Percentiles rank a stretch among this genome's conserved stretches.
Evolutionary conservation across 257 asterid species (phyloP).

Genomic region (Jaltomata sinuosa): DNA sequence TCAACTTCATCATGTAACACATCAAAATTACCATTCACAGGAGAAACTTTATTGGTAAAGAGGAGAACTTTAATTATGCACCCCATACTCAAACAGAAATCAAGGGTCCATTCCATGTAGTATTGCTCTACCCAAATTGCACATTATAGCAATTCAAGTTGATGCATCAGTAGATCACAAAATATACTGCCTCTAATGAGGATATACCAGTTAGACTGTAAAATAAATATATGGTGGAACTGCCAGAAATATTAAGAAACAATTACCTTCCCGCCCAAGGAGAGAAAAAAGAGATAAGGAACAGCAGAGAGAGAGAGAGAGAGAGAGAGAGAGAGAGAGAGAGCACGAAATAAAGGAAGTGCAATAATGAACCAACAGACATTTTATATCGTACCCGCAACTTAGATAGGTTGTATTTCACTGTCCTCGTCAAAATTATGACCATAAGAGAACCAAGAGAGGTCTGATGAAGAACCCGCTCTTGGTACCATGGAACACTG

Average conservation of each 20-base stretch:
- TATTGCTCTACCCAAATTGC: background rate
- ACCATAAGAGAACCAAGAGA: constrained; percentile 77
- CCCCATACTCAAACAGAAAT: background rate
- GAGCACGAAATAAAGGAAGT: background rate
- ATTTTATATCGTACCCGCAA: constrained; percentile 41
- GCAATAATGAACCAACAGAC: background rate
- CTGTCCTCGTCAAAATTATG: constrained; percentile 65
- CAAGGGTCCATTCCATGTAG: background rate
- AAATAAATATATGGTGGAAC: background rate
- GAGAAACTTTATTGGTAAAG: background rate
- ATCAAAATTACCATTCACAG: background rate
- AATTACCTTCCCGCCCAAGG: background rate
- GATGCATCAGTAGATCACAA: background rate
- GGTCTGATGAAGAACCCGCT: constrained; percentile 42
- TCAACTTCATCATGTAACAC: background rate
- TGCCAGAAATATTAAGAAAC: background rate
- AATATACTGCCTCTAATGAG: background rate
- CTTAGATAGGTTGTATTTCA: constrained; percentile 59
- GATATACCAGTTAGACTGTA: background rate
- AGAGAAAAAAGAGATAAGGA: background rate
- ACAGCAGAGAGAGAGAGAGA: background rate
- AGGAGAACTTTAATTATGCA: background rate
- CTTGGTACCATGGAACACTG: constrained; percentile 57
- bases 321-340: background rate
- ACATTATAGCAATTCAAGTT: background rate